Evolutionary conservation across 1,139 yeast species (phyloP).

Genomic region (Blastobotrys persicus): DNA sequence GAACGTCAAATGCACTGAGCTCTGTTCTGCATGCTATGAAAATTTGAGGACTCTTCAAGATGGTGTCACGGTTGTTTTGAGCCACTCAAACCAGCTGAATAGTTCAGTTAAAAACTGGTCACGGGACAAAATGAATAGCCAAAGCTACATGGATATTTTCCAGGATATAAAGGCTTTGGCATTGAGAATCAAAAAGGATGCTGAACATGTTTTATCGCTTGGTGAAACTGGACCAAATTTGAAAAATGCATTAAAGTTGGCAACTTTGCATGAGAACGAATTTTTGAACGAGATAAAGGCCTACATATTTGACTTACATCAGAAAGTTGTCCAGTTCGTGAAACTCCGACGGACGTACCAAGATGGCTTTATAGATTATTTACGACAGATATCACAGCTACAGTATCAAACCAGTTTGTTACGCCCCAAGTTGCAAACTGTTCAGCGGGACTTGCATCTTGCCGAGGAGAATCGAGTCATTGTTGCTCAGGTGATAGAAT

Average conservation of each 20-base stretch:
- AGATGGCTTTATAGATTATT: constrained; percentile 21
- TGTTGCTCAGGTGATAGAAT: constrained; percentile 58
- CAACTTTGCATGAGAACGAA: constrained; percentile 29
- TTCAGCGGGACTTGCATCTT: constrained; percentile 37
- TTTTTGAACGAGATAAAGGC: constrained; percentile 29
- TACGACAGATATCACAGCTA: constrained; percentile 32
- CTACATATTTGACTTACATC: constrained; percentile 27
- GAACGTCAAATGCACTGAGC: constrained; percentile 15
- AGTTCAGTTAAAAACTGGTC: constrained; percentile 22
- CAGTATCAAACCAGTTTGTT: constrained; percentile 35
- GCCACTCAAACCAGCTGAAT: constrained; percentile 24
- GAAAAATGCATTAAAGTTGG: constrained; percentile 22
- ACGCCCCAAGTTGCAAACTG: constrained; percentile 32
- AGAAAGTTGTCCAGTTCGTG: constrained; percentile 21
- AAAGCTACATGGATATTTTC: constrained; percentile 21
- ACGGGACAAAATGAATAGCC: constrained; percentile 1
- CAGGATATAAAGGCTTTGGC: constrained; percentile 33
- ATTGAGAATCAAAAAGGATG: constrained; percentile 30
- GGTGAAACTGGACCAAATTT: constrained; percentile 27
- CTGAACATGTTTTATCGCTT: constrained; percentile 29
- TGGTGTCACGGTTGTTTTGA: constrained; percentile 19
- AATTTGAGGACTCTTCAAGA: constrained; percentile 4
- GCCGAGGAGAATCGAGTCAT: constrained; percentile 45
- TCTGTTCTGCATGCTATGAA: constrained; percentile 15
- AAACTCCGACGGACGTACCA: constrained; percentile 23